phyloP scores from a whole-genome alignment of 225 moss, liverwort and hornwort species.

The Neckera pumila region DNA sequence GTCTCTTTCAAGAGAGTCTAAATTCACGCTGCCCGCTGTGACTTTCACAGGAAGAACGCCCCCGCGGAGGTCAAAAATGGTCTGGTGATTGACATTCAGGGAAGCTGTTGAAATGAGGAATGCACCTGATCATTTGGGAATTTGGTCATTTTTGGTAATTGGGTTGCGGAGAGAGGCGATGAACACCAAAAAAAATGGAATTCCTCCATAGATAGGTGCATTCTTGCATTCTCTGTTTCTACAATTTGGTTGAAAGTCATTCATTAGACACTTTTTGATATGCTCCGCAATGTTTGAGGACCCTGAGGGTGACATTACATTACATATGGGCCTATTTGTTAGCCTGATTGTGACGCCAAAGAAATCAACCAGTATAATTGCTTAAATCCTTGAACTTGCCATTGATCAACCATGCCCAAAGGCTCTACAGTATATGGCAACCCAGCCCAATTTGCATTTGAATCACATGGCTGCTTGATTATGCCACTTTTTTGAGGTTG shows the following conservation, averaged over 20 bases:
- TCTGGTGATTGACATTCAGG: neutral
- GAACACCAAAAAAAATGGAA: neutral
- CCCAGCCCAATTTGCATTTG: neutral
- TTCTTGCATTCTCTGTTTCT: too few relatives aligned
- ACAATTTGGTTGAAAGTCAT: neutral
- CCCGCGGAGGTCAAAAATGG: neutral
- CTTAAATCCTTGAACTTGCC: neutral
- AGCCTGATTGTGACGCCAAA: neutral
- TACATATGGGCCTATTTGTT: too few relatives aligned
- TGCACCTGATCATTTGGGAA: neutral
- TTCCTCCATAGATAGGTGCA: neutral
- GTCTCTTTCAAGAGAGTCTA: neutral
- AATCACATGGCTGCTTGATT: neutral
- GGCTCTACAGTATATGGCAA: neutral
- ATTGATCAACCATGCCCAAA: neutral
- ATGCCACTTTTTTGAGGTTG: neutral
- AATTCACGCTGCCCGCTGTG: neutral
- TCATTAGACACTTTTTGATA: neutral
- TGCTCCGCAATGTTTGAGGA: neutral
- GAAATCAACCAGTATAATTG: neutral
- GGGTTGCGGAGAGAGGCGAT: neutral
- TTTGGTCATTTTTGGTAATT: neutral
- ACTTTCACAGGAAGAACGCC: neutral
- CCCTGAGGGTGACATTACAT: rapidly evolving
- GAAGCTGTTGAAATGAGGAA: neutral